phyloP scores from a whole-genome alignment of 2,329 filamentous ascomycete genomes.

The Monascus ruber region DNA sequence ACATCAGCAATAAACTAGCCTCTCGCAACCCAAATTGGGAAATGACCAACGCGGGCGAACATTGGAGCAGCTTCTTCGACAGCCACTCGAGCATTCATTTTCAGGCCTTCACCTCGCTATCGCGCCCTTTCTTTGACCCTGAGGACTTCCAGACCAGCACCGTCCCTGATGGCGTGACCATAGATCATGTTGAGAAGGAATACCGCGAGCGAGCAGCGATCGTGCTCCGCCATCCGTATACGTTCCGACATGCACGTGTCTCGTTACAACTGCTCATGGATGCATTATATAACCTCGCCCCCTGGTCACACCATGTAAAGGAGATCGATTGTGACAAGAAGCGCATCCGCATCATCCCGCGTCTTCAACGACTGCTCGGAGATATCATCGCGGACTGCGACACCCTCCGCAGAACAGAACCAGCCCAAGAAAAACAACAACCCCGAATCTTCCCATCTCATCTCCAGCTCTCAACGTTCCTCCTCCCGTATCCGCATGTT shows the following conservation, averaged over 20 bases:
- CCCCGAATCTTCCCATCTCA: not conserved
- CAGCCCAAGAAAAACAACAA: not conserved
- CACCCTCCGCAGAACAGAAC: not conserved
- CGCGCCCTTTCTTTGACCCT: not conserved
- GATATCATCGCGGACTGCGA: conserved; percentile 1
- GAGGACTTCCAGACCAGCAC: not conserved
- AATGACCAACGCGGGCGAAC: conserved; percentile 3
- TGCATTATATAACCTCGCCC: not conserved
- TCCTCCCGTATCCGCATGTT: too few species aligned
- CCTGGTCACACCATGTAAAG: not conserved
- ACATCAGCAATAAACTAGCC: too few species aligned
- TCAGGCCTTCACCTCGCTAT: too few species aligned
- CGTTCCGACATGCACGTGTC: not conserved
- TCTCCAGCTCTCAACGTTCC: not conserved
- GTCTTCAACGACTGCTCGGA: not conserved
- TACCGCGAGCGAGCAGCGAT: conserved; percentile 1
- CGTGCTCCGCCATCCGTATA: conserved; percentile 2
- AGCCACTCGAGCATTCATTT: not conserved
- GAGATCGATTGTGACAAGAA: too few species aligned
- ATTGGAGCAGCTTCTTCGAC: conserved; percentile 3
- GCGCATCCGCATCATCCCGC: not conserved
- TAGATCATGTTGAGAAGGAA: conserved; percentile 2
- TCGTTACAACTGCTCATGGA: not conserved
- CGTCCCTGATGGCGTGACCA: conserved; percentile 2
- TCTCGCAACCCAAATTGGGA: too few species aligned